Percentiles rank a stretch among this genome's conserved stretches.
phyloP scores from a whole-genome alignment of 257 asterid genomes.

The Solanum rostratum region DNA sequence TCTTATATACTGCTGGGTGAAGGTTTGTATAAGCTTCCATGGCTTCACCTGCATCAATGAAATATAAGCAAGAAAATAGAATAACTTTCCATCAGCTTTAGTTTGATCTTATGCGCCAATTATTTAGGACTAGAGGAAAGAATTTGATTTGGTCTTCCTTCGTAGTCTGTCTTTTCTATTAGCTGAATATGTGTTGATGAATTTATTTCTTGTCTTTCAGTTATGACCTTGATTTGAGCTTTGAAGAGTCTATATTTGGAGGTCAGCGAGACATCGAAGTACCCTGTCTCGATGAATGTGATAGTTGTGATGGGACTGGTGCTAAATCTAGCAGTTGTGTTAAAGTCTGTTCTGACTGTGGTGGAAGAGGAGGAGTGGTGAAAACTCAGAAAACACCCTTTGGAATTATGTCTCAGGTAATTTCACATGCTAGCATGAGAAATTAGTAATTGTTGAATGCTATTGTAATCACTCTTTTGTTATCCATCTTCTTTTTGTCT shows the following conservation, averaged over 20 bases:
- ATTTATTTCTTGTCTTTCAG: slow-evolving; percentile 24
- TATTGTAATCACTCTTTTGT: background rate
- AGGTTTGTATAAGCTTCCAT: background rate
- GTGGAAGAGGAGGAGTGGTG: slow-evolving; percentile 72
- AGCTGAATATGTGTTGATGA: background rate
- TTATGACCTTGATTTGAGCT: slow-evolving; percentile 64
- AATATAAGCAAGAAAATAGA: background rate
- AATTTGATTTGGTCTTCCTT: background rate
- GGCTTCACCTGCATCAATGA: background rate
- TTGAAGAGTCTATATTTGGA: slow-evolving; percentile 85
- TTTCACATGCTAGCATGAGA: background rate
- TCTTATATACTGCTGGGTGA: background rate
- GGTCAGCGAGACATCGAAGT: slow-evolving; percentile 62
- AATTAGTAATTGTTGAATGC: slow-evolving; percentile 2
- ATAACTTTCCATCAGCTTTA: background rate
- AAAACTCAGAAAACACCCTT: slow-evolving; percentile 79
- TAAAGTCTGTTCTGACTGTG: slow-evolving; percentile 56
- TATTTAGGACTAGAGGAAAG: background rate
- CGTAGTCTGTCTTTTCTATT: background rate
- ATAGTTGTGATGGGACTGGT: slow-evolving; percentile 78
- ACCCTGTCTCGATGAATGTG: slow-evolving; percentile 53
- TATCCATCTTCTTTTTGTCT: background rate
- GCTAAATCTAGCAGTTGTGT: slow-evolving; percentile 64
- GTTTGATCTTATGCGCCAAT: background rate
- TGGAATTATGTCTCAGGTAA: slow-evolving; percentile 92